Evolutionary conservation across 2,329 filamentous ascomycete species (phyloP).

Genomic region (Pyrenophora teres): DNA sequence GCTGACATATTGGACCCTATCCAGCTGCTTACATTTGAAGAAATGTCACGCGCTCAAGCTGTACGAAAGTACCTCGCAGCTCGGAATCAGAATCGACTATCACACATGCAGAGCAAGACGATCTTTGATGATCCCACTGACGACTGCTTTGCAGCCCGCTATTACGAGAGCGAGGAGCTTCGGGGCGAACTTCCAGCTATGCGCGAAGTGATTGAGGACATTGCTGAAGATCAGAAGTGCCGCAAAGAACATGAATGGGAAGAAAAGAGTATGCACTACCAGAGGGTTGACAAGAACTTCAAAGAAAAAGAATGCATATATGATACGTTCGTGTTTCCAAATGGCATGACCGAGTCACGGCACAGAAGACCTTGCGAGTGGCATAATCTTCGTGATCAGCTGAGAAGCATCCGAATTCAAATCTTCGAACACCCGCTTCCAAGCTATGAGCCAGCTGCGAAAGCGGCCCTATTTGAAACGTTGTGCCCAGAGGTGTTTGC

Average conservation of each 20-base stretch:
- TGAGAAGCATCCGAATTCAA: constrained; percentile 51
- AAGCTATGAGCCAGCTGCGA: constrained; percentile 36
- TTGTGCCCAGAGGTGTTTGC: constrained; percentile 51
- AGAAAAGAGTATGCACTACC: constrained; percentile 25
- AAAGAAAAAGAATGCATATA: constrained; percentile 37
- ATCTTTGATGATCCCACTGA: constrained; percentile 55
- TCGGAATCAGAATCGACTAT: constrained; percentile 37
- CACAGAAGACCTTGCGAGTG: constrained; percentile 49
- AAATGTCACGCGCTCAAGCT: constrained; percentile 57
- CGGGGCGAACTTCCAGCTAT: constrained; percentile 35
- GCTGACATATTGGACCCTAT: constrained; percentile 60
- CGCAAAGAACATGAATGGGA: constrained; percentile 51
- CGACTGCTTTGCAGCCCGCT: constrained; percentile 56
- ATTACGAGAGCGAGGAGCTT: constrained; percentile 45
- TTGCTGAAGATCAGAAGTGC: constrained; percentile 31
- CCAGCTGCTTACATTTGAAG: constrained; percentile 53
- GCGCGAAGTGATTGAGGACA: constrained; percentile 41
- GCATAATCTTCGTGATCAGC: constrained; percentile 48
- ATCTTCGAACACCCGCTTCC: constrained; percentile 60
- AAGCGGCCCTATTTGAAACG: constrained; percentile 60
- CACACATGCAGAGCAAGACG: constrained; percentile 32
- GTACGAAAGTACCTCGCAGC: constrained; percentile 57
- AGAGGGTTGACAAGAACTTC: constrained; percentile 31
- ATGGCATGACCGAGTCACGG: constrained; percentile 7
- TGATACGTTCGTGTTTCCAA: constrained; percentile 27